A percentile compares a stretch with the other conserved stretches of the same genome.
phyloP scores from a whole-genome alignment of 2,329 filamentous ascomycete species.

The Plenodomus tracheiphilus region DNA sequence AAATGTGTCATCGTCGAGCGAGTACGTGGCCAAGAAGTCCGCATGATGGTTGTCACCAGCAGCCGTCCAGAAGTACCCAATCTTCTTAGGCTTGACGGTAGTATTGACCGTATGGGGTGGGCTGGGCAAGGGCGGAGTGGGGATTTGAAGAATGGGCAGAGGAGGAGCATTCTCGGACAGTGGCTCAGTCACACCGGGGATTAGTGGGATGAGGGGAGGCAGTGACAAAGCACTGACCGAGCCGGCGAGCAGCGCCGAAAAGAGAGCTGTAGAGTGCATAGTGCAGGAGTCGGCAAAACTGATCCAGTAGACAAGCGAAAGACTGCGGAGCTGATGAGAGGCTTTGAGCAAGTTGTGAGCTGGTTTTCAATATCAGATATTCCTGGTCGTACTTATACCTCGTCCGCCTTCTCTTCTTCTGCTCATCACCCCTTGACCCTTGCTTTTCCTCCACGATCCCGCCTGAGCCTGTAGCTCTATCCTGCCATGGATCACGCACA shows the following conservation, averaged over 20 bases:
- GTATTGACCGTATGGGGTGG: conserved; percentile 55
- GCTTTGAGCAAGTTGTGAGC: conserved; percentile 34
- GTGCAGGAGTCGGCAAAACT: conserved; percentile 7
- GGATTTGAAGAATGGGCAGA: conserved; percentile 62
- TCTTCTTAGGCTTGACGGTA: conserved; percentile 65
- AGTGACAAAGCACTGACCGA: conserved; percentile 43
- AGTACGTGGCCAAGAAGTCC: conserved; percentile 62
- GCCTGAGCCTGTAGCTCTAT: not conserved
- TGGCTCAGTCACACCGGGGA: conserved; percentile 63
- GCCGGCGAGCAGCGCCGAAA: conserved; percentile 21
- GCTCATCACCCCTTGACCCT: not conserved
- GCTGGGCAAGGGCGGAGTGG: conserved; percentile 61
- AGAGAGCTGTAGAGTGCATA: conserved; percentile 27
- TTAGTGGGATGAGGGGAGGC: conserved; percentile 61
- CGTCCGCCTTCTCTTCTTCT: not conserved
- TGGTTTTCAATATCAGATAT: conserved; percentile 14
- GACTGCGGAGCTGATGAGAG: conserved; percentile 18
- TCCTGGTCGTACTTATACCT: conserved; percentile 25
- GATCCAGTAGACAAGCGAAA: not conserved
- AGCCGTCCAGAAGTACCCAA: conserved; percentile 67
- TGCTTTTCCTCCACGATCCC: not conserved
- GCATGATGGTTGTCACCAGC: conserved; percentile 63
- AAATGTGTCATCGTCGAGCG: conserved; percentile 65
- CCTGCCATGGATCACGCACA: not conserved
- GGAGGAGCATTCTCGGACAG: conserved; percentile 56